A percentile compares a stretch with the other conserved stretches of the same genome.
Conservation (phyloP, 768 basidiomycete species). For the Trametopsis cervina region DNA sequence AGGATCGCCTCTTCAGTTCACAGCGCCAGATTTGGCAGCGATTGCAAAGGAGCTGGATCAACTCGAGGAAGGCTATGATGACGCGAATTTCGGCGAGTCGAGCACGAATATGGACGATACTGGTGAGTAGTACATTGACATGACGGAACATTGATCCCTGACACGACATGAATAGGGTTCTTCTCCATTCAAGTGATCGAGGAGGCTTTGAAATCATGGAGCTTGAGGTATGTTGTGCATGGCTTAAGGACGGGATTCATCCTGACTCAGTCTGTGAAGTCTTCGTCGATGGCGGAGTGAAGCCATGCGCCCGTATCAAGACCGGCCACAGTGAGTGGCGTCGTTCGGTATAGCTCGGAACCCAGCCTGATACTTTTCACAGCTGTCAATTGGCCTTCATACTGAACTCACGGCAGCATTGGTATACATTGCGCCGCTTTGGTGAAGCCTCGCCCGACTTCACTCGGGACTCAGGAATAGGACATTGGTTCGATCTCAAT, state of each 20-base stretch:
- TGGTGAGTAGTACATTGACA: conserved; percentile 35
- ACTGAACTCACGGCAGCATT: conserved; percentile 80
- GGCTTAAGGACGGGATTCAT: not conserved
- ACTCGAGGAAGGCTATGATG: conserved; percentile 45
- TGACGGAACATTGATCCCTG: no score
- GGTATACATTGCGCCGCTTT: conserved; percentile 85
- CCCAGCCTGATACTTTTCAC: not conserved
- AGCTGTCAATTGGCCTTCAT: conserved; percentile 85
- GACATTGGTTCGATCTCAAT: conserved; percentile 88
- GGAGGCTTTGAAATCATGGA: conserved; percentile 79
- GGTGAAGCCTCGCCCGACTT: conserved; percentile 39
- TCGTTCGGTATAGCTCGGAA: not conserved
- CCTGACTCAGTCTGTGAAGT: conserved; percentile 28
- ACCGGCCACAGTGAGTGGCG: conserved; percentile 63
- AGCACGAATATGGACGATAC: conserved; percentile 92
- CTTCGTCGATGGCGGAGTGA: conserved; percentile 83
- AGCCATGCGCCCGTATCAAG: conserved; percentile 70
- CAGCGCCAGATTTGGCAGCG: conserved; percentile 69
- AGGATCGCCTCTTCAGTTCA: conserved; percentile 43
- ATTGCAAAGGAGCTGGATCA: conserved; percentile 65
- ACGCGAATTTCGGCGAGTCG: conserved; percentile 32
- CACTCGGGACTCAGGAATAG: conserved; percentile 40
- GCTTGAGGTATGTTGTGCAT: conserved; percentile 49
- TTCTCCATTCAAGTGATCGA: conserved; percentile 91
- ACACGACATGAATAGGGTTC: conserved; percentile 57